Base-by-base conservation (phyloP, 208 protist species). In the Angomonas deanei region DNA sequence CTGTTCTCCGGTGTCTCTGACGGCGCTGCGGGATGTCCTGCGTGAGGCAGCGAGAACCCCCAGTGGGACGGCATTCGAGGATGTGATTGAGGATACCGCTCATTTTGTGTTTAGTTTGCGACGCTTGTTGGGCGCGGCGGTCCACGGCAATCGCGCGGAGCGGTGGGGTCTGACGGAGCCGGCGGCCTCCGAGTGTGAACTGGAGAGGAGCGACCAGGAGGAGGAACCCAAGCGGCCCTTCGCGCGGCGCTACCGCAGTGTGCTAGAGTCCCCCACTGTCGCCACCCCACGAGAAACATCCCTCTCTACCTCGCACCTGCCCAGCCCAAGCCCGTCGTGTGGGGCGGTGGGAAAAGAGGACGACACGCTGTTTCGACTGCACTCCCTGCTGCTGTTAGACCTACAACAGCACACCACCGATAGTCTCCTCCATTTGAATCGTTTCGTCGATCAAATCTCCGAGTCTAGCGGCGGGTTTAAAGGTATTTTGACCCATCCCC, bases 371-470 rank as follows among this genome's bases (percentile, higher is more conserved):
- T 63, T 52, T 47, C 71, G 61, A 27, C 68, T 61, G 28, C 75
- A 81, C 57, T 69, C 69, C 0, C 50, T 74, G 17, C 55, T 81
- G 39, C 68, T 66, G 11, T 27, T 81, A 17, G 42, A 46, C 4
- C 47, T 81, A 21, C 69, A 81, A 46, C 75, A 76, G 53, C 53
- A 68, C 66, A 68, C 76, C 36, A 49, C 68, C 1, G 48, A 61
- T 8, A 52, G 36, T 23, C 60, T 81, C 32, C 52, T 15, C 15
- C 38, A 28, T 21, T 61, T 77, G n/a, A 61, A 72, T 32, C 2
- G 24, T 1, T 11, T n/a, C 49, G 33, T 66, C n/a, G 19, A 15
- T 2, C 13, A 48, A 21, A 2, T 13, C 11, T 48, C 64, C 1
- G 50, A 57, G 30, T 64, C 64, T 3, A 53, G 76, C 39, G 65